phyloP scores from a whole-genome alignment of 495 filamentous ascomycete species.

The Bacidia rubella region DNA sequence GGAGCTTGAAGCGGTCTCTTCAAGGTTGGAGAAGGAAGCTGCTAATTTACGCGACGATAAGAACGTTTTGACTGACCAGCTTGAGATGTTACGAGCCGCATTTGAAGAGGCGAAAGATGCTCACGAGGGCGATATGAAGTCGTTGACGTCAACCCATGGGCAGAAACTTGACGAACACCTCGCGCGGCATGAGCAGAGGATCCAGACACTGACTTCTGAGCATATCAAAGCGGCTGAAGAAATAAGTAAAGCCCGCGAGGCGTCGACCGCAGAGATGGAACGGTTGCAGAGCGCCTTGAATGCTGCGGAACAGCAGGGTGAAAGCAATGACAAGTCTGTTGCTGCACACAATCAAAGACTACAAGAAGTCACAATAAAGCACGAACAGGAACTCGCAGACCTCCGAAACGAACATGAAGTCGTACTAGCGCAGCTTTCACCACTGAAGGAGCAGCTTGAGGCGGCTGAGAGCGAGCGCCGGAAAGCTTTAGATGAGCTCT shows the following conservation, averaged over 20 bases:
- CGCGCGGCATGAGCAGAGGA: not conserved
- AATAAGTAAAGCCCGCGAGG: not conserved
- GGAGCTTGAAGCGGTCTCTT: slow-evolving; percentile 2
- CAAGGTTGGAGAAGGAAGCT: not conserved
- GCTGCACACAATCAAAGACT: slow-evolving; percentile 4
- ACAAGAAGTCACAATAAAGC: not conserved
- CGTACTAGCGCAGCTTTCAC: slow-evolving; percentile 1
- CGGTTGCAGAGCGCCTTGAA: not conserved
- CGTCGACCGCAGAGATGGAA: not conserved
- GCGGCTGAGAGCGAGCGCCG: not conserved
- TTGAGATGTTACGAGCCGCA: not conserved
- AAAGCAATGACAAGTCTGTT: not conserved
- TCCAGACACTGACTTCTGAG: not conserved
- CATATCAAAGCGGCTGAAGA: slow-evolving; percentile 1
- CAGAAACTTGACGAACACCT: not conserved
- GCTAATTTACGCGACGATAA: slow-evolving; percentile 3
- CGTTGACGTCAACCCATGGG: not conserved
- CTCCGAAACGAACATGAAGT: slow-evolving; percentile 8
- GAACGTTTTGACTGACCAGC: not conserved
- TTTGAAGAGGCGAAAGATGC: not conserved
- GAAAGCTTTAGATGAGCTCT: not conserved
- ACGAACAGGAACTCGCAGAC: slow-evolving; percentile 8
- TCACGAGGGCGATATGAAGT: slow-evolving; percentile 1
- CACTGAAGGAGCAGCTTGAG: slow-evolving; percentile 1
- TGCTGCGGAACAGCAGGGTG: not conserved